Conservation (phyloP, 2,329 filamentous ascomycete genomes). For the Pseudogymnoascus sp. region DNA sequence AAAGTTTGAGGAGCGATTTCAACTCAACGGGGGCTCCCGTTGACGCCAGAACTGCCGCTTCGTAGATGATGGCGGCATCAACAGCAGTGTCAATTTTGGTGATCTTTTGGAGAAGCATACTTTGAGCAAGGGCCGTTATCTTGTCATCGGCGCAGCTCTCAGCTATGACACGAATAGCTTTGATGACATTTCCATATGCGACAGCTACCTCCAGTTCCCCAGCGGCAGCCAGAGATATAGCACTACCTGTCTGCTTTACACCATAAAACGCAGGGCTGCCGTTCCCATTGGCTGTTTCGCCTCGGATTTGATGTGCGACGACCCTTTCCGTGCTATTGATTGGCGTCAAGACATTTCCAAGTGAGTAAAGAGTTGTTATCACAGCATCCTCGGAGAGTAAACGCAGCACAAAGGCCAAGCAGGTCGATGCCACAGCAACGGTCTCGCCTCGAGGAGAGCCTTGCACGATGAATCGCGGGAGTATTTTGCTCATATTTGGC, state of each 20-base stretch:
- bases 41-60: constrained; percentile 69
- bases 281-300: constrained; percentile 35
- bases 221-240: constrained; percentile 67
- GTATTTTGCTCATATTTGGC: constrained; percentile 64
- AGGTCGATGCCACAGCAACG: constrained; percentile 71
- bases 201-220: constrained; percentile 71
- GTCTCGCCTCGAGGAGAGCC: constrained; percentile 61
- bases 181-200: constrained; percentile 82
- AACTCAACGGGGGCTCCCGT: constrained; percentile 76
- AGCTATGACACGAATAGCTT: constrained; percentile 88
- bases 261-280: constrained; percentile 48
- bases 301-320: constrained; percentile 15
- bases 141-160: constrained; percentile 75
- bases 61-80: constrained; percentile 77
- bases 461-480: constrained; percentile 84
- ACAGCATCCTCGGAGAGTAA: constrained; percentile 83
- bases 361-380: constrained; percentile 88
- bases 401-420: constrained; percentile 71
- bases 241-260: constrained; percentile 57
- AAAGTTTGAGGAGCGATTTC: constrained; percentile 75
- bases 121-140: constrained; percentile 85
- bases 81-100: constrained; percentile 72
- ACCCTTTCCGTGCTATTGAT: constrained; percentile 44
- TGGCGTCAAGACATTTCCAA: constrained; percentile 90
- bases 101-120: constrained; percentile 94